Evolutionary conservation across 169 alveolate species (phyloP).

Genomic region (Babesia bovis): DNA sequence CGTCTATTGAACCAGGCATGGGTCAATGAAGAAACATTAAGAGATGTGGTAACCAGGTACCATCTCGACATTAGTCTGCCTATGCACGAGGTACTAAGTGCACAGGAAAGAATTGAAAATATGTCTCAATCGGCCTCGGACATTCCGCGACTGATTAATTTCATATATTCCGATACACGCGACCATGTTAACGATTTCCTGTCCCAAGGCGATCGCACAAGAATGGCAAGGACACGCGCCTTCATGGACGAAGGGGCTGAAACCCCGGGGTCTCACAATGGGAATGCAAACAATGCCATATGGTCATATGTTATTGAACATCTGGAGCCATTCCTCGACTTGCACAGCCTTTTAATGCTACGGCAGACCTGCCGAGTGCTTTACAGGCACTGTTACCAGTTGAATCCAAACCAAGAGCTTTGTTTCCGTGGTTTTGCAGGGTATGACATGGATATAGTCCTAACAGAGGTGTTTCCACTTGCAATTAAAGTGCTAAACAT

Average conservation of each 20-base stretch:
- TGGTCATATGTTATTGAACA: constrained; percentile 67
- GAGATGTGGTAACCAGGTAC: not conserved
- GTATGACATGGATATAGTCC: constrained; percentile 64
- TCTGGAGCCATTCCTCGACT: constrained; percentile 77
- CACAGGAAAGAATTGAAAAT: not conserved
- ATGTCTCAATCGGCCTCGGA: not conserved
- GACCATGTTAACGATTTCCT: not conserved
- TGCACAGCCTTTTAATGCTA: constrained; percentile 67
- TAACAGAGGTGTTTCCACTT: constrained; percentile 67
- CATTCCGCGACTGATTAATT: not conserved
- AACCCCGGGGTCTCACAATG: not conserved
- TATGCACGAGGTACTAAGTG: not conserved
- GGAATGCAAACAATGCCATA: constrained; percentile 48
- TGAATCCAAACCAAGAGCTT: constrained; percentile 59
- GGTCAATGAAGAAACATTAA: not conserved
- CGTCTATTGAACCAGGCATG: not conserved
- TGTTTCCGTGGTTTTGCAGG: constrained; percentile 76
- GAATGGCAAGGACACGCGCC: not conserved
- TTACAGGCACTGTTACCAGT: constrained; percentile 63
- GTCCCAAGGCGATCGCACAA: not conserved
- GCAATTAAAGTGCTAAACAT: constrained; percentile 54
- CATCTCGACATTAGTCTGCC: not conserved
- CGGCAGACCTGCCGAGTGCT: constrained; percentile 75
- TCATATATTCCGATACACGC: not conserved
- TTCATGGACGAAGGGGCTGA: not conserved